Percentiles rank a stretch among this genome's conserved stretches.
Evolutionary conservation across 768 basidiomycete species (phyloP).

Genomic region (Boletus eberwhitei): DNA sequence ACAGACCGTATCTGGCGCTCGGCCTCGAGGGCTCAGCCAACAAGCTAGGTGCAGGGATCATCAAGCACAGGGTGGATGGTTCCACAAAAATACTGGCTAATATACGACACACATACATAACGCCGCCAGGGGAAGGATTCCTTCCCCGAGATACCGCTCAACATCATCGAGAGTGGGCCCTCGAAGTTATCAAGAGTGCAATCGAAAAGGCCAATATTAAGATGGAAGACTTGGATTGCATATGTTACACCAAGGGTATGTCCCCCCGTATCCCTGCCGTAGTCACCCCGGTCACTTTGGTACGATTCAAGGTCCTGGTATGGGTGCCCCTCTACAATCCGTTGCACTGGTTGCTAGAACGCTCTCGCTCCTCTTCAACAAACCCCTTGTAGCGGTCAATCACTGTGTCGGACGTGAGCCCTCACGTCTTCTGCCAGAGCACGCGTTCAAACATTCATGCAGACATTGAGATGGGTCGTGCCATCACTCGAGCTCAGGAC

Average conservation of each 20-base stretch:
- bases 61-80: conserved; percentile 75
- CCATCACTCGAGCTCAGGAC: conserved; percentile 91
- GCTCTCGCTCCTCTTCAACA: conserved; percentile 79
- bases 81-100: conserved; percentile 82
- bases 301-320: conserved; percentile 78
- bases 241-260: conserved; percentile 94
- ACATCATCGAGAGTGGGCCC: conserved; percentile 92
- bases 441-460: conserved; percentile 1
- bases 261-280: not conserved
- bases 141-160: conserved; percentile 92
- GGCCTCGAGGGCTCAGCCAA: conserved; percentile 98
- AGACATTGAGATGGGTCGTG: conserved; percentile 99
- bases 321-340: conserved; percentile 96
- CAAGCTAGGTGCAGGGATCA: conserved; percentile 92
- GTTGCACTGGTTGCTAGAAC: conserved; percentile 93
- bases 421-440: not conserved
- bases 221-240: conserved; percentile 84
- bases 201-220: conserved; percentile 62
- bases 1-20: conserved; percentile 75
- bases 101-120: conserved; percentile 96
- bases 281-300: not conserved
- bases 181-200: conserved; percentile 77
- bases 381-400: conserved; percentile 96
- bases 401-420: conserved; percentile 94
- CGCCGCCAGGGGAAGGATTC: conserved; percentile 97